Evolutionary conservation across 1,284 basidiomycete genomes (phyloP).

Genomic region (Apiotrichum domesticum): DNA sequence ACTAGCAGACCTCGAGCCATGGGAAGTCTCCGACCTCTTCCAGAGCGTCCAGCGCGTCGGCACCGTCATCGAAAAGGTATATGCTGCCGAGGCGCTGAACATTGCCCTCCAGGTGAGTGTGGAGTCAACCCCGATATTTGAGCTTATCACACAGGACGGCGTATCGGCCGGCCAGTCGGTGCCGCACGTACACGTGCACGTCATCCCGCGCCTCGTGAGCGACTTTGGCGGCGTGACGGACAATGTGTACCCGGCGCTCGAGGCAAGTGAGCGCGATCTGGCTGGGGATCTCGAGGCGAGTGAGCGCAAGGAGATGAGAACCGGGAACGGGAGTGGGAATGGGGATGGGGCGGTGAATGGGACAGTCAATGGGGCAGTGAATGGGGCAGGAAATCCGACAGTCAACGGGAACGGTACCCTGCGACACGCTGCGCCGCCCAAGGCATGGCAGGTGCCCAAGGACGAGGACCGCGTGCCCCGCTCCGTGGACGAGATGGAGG

Average conservation of each 20-base stretch:
- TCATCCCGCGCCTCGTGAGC: conserved; percentile 65
- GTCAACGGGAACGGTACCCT: conserved; percentile 6
- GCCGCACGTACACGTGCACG: conserved; percentile 84
- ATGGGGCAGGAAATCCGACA: too few relatives aligned
- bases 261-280: conserved; percentile 55
- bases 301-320: background rate
- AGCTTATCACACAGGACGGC: conserved; percentile 61
- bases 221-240: conserved; percentile 62
- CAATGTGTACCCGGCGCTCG: conserved; percentile 69
- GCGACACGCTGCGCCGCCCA: conserved; percentile 32
- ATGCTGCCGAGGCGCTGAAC: conserved; percentile 56
- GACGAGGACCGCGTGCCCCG: conserved; percentile 66
- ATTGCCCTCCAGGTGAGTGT: conserved; percentile 68
- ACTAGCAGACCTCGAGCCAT: conserved; percentile 61
- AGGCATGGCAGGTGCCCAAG: conserved; percentile 52
- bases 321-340: too few relatives aligned
- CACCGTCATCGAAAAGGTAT: conserved; percentile 45
- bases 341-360: too few relatives aligned
- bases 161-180: conserved; percentile 76
- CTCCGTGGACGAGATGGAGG: conserved; percentile 65
- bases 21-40: conserved; percentile 74
- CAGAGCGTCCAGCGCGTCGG: conserved; percentile 57
- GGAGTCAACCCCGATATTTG: background rate
- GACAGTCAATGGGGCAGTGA: too few relatives aligned
- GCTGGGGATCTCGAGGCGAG: conserved; percentile 6